These are phyloP conservation scores for Ogataea ganodermae DNA, from an alignment of 805 yeast genomes.

Conservation along the genomic window DNA sequence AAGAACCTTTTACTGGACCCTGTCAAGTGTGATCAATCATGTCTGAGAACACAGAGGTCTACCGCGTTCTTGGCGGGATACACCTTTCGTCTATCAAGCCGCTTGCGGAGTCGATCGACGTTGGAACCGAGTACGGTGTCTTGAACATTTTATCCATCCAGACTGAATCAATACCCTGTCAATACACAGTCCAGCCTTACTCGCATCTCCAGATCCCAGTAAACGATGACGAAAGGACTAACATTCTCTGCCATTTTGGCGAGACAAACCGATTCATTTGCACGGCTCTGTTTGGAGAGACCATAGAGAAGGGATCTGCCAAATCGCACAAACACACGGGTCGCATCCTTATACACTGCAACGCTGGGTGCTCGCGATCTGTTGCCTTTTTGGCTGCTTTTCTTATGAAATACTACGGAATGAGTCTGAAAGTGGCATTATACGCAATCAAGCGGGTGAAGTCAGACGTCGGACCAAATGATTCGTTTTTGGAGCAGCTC, in stretches of 20 bases:
- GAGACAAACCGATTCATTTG: conserved; percentile 68
- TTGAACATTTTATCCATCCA: conserved; percentile 73
- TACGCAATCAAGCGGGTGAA: conserved; percentile 74
- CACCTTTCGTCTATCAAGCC: conserved; percentile 77
- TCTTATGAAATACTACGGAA: conserved; percentile 53
- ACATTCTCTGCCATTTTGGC: conserved; percentile 64
- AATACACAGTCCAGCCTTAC: conserved; percentile 47
- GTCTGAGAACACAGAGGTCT: conserved; percentile 24
- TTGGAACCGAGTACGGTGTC: conserved; percentile 54
- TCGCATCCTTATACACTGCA: conserved; percentile 52
- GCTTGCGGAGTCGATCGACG: conserved; percentile 52
- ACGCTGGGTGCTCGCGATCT: conserved; percentile 54
- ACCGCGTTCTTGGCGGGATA: conserved; percentile 76
- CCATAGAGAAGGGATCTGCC: conserved; percentile 17
- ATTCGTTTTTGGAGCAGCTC: conserved; percentile 72
- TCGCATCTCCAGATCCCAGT: conserved; percentile 61
- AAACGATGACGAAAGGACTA: conserved; percentile 69
- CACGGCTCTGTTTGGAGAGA: conserved; percentile 53
- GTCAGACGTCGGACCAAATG: conserved; percentile 66
- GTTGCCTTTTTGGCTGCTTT: conserved; percentile 48
- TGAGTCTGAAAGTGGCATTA: conserved; percentile 61
- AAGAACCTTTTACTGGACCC: too few species aligned
- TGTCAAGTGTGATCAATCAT: too few species aligned
- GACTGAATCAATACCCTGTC: conserved; percentile 60
- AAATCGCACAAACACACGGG: conserved; percentile 41